A percentile compares a stretch with the other conserved stretches of the same genome.
phyloP scores from a whole-genome alignment of 2,329 filamentous ascomycete species.

The Alternaria conjuncta region DNA sequence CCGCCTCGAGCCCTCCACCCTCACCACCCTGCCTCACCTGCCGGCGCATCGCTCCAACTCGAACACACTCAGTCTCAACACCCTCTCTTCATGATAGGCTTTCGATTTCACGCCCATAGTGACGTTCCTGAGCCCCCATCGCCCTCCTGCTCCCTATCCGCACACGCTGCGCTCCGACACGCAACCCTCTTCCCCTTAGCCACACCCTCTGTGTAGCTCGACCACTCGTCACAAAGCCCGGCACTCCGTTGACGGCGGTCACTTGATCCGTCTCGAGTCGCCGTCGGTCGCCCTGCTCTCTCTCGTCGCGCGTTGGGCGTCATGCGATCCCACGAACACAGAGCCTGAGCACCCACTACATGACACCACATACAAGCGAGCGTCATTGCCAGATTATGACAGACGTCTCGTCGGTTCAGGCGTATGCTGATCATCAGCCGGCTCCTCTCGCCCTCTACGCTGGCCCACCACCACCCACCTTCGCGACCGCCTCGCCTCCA shows the following conservation, averaged over 20 bases:
- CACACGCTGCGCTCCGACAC: conserved; percentile 34
- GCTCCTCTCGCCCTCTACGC: conserved; percentile 43
- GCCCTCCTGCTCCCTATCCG: conserved; percentile 22
- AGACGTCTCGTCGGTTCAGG: conserved; percentile 50
- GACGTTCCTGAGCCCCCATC: conserved; percentile 29
- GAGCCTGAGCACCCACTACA: conserved; percentile 46
- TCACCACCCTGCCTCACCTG: conserved; percentile 24
- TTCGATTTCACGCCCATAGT: conserved; percentile 18
- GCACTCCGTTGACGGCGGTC: conserved; percentile 25
- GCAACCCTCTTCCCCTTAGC: conserved; percentile 34
- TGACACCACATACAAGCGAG: conserved; percentile 25
- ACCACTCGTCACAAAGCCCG: conserved; percentile 12
- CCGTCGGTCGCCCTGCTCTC: conserved; percentile 32
- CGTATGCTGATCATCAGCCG: conserved; percentile 53
- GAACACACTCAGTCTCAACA: conserved; percentile 19
- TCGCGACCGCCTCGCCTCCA: conserved; percentile 44
- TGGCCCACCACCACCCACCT: conserved; percentile 39
- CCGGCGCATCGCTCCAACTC: conserved; percentile 34
- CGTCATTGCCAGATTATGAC: conserved; percentile 50
- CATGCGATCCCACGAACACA: conserved; percentile 50
- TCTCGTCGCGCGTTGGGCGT: conserved; percentile 47
- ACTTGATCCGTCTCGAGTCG: conserved; percentile 33
- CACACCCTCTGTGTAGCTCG: conserved; percentile 15
- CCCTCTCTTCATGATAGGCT: conserved; percentile 26
- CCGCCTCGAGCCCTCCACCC: conserved; percentile 32